Base-by-base conservation (phyloP, 345 rosid species). In the Citrus australasica region DNA sequence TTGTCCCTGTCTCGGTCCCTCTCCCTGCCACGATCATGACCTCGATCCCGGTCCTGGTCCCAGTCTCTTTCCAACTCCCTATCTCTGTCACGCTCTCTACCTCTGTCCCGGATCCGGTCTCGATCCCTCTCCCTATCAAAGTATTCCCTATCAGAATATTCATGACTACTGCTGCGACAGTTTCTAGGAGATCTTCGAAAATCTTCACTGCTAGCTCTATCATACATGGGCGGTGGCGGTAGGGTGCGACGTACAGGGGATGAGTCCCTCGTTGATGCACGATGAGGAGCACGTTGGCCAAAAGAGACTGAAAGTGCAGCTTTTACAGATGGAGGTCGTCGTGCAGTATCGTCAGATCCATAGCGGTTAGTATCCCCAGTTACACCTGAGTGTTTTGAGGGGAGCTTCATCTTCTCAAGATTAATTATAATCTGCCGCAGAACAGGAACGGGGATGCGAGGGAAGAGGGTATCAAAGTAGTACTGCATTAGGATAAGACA, bases 201-300 rank as follows among this genome's bases (percentile, higher is more conserved):
- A 79, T 80, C 87, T 75, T 90, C 98, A 65, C 82, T 79, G 13
- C 83, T 77, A 32, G 79, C 82, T 82, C 87, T 87, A 40, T 92
- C 98, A 85, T 79, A 84, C 51, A 90, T 67, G 30, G 95, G 79
- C 5, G 92, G 89, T 13, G 94, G 97, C 46, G 93, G 95, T 46
- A 85, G 22, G 30, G 93, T 91, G 67, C 99, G 97, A 11, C 98
- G 95, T 77, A 96, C 92, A 37, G 99, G 99, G 3, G 99, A 96
- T 1, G 98, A 96, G 83, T 92, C 98, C 86, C 99, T 87, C 66
- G 99, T 96, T 38, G 99, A 96, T 61, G 99, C 98, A 73, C 98
- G 98, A 69, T 96, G 99, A 3, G 99, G 99, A 70, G 99, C 99
- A 58, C 98, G 98, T 90, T 96, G 99, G 69, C 99, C 98, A 82